Evolutionary conservation across 1,284 basidiomycete species (phyloP).

Genomic region (Apiotrichum porosum): DNA sequence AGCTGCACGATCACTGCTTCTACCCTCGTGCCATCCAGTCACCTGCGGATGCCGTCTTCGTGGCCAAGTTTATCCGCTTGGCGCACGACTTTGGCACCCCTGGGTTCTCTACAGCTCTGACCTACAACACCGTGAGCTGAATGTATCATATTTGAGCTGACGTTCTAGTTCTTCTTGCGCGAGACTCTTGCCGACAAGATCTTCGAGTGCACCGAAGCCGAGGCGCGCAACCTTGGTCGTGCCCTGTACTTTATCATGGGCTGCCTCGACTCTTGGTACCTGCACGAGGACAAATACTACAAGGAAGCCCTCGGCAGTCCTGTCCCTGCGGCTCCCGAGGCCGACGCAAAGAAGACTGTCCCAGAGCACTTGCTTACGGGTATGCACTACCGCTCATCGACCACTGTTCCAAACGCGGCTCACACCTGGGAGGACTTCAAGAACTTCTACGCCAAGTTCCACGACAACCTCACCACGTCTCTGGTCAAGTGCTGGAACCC

Average conservation of each 20-base stretch:
- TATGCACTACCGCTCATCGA: constrained; percentile 56
- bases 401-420: constrained; percentile 44
- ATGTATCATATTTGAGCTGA: too few species aligned
- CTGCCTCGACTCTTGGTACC: constrained; percentile 72
- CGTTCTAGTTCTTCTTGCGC: constrained; percentile 81
- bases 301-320: constrained; percentile 50
- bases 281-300: constrained; percentile 55
- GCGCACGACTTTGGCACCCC: constrained; percentile 80
- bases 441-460: constrained; percentile 72
- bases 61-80: constrained; percentile 82
- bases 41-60: constrained; percentile 93
- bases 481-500: constrained; percentile 8
- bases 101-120: constrained; percentile 77
- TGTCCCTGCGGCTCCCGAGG: not conserved
- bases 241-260: constrained; percentile 74
- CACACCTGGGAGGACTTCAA: constrained; percentile 68
- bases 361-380: constrained; percentile 51
- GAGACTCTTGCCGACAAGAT: constrained; percentile 78
- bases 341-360: constrained; percentile 3
- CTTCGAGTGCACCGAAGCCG: constrained; percentile 91
- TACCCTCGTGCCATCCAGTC: constrained; percentile 87
- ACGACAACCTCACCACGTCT: constrained; percentile 58
- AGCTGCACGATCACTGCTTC: constrained; percentile 71
- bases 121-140: constrained; percentile 69
- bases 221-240: constrained; percentile 90